phyloP scores from a whole-genome alignment of 2,329 filamentous ascomycete species.

The Cladophialophora bantiana region DNA sequence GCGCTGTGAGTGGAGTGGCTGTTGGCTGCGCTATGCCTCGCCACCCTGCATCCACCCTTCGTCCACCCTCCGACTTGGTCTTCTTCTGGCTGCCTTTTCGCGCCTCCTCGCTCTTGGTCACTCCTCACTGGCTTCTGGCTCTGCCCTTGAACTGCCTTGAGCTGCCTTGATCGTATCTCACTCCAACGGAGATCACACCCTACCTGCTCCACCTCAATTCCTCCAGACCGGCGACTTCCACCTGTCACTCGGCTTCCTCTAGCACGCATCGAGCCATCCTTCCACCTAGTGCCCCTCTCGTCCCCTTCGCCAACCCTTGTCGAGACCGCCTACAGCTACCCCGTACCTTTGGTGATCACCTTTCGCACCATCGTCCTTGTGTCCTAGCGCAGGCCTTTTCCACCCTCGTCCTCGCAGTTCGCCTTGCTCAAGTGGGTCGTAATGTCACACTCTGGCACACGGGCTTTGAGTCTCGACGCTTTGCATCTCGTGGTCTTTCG shows the following conservation, averaged over 20 bases:
- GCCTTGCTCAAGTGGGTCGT: conserved; percentile 21
- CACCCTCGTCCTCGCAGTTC: conserved; percentile 9
- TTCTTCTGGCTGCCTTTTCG: background rate
- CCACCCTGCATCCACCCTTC: background rate
- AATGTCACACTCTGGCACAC: conserved; percentile 23
- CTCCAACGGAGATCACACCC: conserved; percentile 17
- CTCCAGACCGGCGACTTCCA: conserved; percentile 10
- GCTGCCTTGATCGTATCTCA: conserved; percentile 6
- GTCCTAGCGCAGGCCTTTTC: conserved; percentile 3
- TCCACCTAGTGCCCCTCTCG: background rate
- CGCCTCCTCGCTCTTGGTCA: background rate
- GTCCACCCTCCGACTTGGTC: background rate
- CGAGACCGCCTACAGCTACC: conserved; percentile 2
- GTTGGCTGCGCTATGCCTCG: conserved; percentile 14
- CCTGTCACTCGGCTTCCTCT: conserved; percentile 9
- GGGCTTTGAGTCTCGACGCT: conserved; percentile 4
- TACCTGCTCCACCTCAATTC: conserved; percentile 14
- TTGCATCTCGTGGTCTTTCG: conserved; percentile 15
- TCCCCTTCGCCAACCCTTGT: conserved; percentile 12
- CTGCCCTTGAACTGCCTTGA: too few species aligned
- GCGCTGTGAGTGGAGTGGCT: conserved; percentile 20
- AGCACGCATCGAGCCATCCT: background rate
- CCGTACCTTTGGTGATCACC: conserved; percentile 6
- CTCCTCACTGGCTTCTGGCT: conserved; percentile 15
- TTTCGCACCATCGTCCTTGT: conserved; percentile 4